Conservation (phyloP, 768 basidiomycete genomes). For the Leccinum incarnatum region DNA sequence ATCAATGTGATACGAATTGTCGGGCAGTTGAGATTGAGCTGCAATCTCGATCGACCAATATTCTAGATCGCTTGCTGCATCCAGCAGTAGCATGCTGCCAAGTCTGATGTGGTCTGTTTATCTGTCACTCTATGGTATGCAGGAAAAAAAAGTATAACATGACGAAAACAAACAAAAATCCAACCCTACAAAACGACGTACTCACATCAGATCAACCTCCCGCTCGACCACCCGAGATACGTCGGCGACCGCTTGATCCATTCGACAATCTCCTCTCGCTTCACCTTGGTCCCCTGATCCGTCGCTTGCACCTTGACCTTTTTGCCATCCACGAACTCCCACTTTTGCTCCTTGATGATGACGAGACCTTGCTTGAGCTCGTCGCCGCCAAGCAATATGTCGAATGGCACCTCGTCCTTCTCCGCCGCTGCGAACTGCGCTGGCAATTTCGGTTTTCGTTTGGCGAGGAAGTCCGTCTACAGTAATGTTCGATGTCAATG, state of each 20-base stretch:
- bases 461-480: conserved; percentile 90
- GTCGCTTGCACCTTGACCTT: conserved; percentile 59
- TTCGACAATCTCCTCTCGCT: conserved; percentile 54
- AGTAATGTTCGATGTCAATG: background rate
- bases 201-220: conserved; percentile 24
- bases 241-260: conserved; percentile 54
- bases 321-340: conserved; percentile 71
- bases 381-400: conserved; percentile 83
- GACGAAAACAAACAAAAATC: background rate
- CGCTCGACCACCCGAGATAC: conserved; percentile 32
- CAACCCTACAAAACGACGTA: background rate
- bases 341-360: conserved; percentile 87
- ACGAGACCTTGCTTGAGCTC: conserved; percentile 85
- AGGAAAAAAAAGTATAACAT: background rate
- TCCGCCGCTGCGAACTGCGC: conserved; percentile 90
- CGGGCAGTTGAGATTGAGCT: too few relatives aligned
- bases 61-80: background rate
- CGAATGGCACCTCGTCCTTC: conserved; percentile 90
- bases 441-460: conserved; percentile 84
- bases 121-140: background rate
- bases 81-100: background rate
- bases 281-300: conserved; percentile 65
- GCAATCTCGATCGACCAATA: too few relatives aligned
- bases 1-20: too few relatives aligned
- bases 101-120: background rate